Conservation (phyloP, 345 rosid genomes). For the Crucihimalaya himalaica region DNA sequence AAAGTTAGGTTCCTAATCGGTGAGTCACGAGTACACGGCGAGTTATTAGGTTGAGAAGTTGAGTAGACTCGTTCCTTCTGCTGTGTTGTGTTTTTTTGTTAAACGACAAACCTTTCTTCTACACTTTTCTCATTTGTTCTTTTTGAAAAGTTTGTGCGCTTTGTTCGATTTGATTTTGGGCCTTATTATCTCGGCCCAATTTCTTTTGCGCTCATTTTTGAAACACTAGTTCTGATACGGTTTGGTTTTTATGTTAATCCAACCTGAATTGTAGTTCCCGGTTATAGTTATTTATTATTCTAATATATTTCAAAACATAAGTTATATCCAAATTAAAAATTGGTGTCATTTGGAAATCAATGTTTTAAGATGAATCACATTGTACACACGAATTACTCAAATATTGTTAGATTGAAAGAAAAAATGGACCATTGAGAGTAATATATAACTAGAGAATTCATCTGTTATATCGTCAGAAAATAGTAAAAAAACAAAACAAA, state of each 20-base stretch:
- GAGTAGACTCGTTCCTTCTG: not conserved
- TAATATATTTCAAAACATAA: not conserved
- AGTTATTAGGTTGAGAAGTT: constrained; percentile 13
- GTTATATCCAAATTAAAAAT: not conserved
- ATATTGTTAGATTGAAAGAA: not conserved
- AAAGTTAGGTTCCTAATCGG: not conserved
- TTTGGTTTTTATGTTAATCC: too few species aligned
- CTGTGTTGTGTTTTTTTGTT: not conserved
- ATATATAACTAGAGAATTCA: constrained; percentile 7
- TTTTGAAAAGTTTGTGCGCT: not conserved
- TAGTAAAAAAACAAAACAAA: not conserved
- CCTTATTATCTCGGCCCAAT: not conserved
- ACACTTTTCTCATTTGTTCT: not conserved
- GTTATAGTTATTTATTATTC: not conserved
- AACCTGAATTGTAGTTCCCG: not conserved
- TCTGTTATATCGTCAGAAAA: constrained; percentile 4
- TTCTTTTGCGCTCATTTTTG: not conserved
- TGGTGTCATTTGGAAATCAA: not conserved
- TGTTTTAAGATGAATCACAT: not conserved
- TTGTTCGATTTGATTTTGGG: not conserved
- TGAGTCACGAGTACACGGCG: constrained; percentile 17
- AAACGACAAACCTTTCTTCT: not conserved
- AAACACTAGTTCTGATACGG: too few species aligned
- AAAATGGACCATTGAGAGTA: not conserved
- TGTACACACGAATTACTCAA: not conserved